These are phyloP conservation scores for Williopsis jadinii DNA, from an alignment of 1,139 yeast species.

Conservation along the genomic window DNA sequence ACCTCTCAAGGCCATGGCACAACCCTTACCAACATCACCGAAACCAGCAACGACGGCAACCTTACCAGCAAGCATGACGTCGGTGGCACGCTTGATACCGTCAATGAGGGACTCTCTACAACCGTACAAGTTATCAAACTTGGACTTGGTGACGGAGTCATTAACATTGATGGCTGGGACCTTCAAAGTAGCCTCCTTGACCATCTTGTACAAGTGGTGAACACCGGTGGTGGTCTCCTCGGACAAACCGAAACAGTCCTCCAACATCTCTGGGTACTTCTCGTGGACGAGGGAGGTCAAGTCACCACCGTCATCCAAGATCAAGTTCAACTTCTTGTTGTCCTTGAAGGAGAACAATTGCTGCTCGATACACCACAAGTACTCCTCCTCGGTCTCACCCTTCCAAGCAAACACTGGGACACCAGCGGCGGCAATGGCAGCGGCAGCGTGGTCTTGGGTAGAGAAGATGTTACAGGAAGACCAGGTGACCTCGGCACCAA, in stretches of 20 bases:
- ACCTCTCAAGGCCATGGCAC: constrained; percentile 98
- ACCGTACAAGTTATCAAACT: constrained; percentile 99
- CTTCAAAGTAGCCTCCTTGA: constrained; percentile 83
- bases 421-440: constrained; percentile 99
- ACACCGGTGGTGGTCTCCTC: constrained; percentile 99
- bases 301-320: constrained; percentile 99
- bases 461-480: constrained; percentile 99
- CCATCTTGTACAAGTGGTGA: constrained; percentile 97
- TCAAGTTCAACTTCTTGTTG: constrained; percentile 91
- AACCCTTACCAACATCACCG: constrained; percentile 99
- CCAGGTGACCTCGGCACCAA: constrained; percentile 99
- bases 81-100: constrained; percentile 99
- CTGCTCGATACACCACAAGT: constrained; percentile 99
- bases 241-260: constrained; percentile 91
- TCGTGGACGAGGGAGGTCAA: constrained; percentile 95
- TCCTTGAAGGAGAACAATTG: constrained; percentile 98
- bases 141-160: constrained; percentile 99
- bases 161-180: constrained; percentile 99
- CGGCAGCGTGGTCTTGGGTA: constrained; percentile 99
- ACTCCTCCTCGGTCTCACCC: constrained; percentile 99
- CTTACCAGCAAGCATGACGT: constrained; percentile 99
- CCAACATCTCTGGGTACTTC: constrained; percentile 96
- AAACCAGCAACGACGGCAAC: constrained; percentile 99
- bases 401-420: constrained; percentile 99
- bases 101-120: constrained; percentile 98